Conservation (phyloP, 495 filamentous ascomycete genomes). For the Penicillium angulare region DNA sequence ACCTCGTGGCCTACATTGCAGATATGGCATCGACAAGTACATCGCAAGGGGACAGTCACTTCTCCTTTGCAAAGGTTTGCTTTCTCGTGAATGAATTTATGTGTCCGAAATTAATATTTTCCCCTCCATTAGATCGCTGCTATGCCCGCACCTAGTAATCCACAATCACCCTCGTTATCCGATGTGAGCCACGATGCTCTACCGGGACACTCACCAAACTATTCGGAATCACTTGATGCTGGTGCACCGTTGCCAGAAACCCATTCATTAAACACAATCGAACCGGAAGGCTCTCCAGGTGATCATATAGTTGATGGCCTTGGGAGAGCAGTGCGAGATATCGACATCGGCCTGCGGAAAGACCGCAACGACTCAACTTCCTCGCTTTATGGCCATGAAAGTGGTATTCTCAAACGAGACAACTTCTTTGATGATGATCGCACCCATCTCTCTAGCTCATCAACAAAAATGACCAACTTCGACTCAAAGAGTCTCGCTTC, state of each 20-base stretch:
- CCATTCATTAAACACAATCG: constrained; percentile 16
- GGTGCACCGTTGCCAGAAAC: constrained; percentile 19
- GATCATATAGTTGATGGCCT: constrained; percentile 34
- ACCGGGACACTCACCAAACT: constrained; percentile 14
- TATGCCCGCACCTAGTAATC: constrained; percentile 34
- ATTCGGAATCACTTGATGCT: constrained; percentile 18
- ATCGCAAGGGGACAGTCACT: constrained; percentile 30
- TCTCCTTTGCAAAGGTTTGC: constrained; percentile 49
- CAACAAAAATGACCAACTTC: constrained; percentile 80
- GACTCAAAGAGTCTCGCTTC: constrained; percentile 92
- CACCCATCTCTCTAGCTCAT: constrained; percentile 71
- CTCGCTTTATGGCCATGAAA: constrained; percentile 28
- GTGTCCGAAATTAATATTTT: not conserved
- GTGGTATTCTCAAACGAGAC: constrained; percentile 38
- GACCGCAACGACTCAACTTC: constrained; percentile 27
- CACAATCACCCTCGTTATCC: constrained; percentile 25
- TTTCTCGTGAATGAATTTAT: not conserved
- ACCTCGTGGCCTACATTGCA: constrained; percentile 14
- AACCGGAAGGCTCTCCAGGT: constrained; percentile 12
- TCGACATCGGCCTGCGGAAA: constrained; percentile 31
- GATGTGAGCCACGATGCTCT: constrained; percentile 23
- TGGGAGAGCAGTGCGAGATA: constrained; percentile 34
- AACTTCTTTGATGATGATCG: constrained; percentile 52
- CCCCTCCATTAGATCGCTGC: constrained; percentile 38
- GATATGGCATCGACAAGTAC: constrained; percentile 39